Conservation (phyloP, 345 rosid species). For the Brassica cretica region DNA sequence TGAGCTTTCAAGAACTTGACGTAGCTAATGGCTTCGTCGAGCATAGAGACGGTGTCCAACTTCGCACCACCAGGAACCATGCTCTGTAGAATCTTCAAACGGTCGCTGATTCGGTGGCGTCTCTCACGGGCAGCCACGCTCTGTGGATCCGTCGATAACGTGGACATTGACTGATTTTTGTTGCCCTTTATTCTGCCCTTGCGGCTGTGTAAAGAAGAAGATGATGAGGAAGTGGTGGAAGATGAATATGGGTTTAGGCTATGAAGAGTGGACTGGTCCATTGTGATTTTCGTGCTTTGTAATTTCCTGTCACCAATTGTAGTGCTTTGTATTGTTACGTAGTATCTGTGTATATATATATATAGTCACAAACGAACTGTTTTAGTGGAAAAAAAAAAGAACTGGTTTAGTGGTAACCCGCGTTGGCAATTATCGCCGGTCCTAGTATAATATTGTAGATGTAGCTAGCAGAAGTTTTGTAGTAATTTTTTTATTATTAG, state of each 20-base stretch:
- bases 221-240: conserved; percentile 40
- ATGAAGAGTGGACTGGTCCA: conserved; percentile 17
- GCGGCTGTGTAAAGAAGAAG: conserved; percentile 42
- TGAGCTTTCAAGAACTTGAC: conserved; percentile 86
- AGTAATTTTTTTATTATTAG: background rate
- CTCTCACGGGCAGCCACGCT: conserved; percentile 89
- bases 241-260: conserved; percentile 33
- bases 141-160: conserved; percentile 84
- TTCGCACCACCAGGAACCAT: conserved; percentile 84
- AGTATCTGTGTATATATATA: conserved; percentile 17
- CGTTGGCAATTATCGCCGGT: background rate
- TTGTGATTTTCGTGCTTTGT: conserved; percentile 7
- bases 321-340: conserved; percentile 2
- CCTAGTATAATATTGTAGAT: background rate
- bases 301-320: background rate
- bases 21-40: conserved; percentile 82
- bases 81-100: conserved; percentile 83
- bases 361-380: background rate
- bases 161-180: conserved; percentile 32
- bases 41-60: conserved; percentile 91
- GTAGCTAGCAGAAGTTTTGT: background rate
- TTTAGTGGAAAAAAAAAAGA: background rate
- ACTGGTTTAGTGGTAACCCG: background rate
- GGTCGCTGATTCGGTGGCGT: conserved; percentile 79
- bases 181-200: conserved; percentile 13